Evolutionary conservation across 2,329 filamentous ascomycete species (phyloP).

Genomic region (Scedosporium aurantiacum): DNA sequence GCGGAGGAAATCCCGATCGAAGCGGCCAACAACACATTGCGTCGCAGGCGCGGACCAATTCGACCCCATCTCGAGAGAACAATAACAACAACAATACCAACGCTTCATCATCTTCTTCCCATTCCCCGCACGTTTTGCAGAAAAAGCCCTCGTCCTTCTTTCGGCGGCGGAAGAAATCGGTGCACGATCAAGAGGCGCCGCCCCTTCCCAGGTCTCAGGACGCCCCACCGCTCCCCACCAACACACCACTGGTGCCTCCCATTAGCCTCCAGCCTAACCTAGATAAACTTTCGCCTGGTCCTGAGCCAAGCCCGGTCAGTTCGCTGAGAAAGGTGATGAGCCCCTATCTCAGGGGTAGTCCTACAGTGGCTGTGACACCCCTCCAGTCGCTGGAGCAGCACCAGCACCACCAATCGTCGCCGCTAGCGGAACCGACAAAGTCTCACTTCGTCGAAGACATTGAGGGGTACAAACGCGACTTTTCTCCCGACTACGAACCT

Average conservation of each 20-base stretch:
- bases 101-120: conserved; percentile 20
- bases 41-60: conserved; percentile 17
- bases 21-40: conserved; percentile 4
- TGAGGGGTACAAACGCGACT: conserved; percentile 40
- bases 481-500: conserved; percentile 67
- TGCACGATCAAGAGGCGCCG: conserved; percentile 54
- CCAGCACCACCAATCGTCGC: conserved; percentile 1
- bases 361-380: conserved; percentile 3
- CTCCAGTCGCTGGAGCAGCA: background rate
- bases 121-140: conserved; percentile 47
- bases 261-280: conserved; percentile 18
- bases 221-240: conserved; percentile 13
- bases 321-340: conserved; percentile 81
- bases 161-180: conserved; percentile 81
- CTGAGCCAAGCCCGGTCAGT: conserved; percentile 55
- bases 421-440: background rate
- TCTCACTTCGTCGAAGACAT: conserved; percentile 17
- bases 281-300: conserved; percentile 14
- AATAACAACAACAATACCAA: background rate
- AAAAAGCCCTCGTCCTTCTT: conserved; percentile 96
- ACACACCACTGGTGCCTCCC: conserved; percentile 21
- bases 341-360: conserved; percentile 50
- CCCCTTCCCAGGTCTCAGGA: conserved; percentile 40
- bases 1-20: conserved; percentile 23
- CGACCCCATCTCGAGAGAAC: conserved; percentile 37